Conservation (phyloP, 23 red algal genomes). For the Agarophyton chilense region DNA sequence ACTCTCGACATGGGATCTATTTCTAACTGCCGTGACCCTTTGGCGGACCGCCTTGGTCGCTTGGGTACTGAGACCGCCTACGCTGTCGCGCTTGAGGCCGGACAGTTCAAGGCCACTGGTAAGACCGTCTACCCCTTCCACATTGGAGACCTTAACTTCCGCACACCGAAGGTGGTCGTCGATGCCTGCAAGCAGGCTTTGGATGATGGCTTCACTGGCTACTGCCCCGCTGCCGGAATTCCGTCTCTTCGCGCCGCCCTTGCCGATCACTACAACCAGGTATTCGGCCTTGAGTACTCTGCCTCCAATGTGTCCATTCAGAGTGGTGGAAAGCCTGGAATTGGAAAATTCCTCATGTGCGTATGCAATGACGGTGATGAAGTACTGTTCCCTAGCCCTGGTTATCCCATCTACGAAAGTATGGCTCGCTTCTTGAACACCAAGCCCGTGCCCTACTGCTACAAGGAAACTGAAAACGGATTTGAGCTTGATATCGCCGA, state of each 20-base stretch:
- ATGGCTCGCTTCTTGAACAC: conserved; percentile 84
- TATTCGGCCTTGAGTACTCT: conserved; percentile 58
- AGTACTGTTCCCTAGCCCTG: conserved; percentile 88
- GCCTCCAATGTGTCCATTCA: conserved; percentile 69
- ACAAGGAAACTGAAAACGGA: conserved; percentile 69
- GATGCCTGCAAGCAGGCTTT: conserved; percentile 77
- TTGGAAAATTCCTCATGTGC: conserved; percentile 77
- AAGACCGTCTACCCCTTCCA: conserved; percentile 75
- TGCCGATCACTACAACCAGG: conserved; percentile 78
- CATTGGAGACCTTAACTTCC: conserved; percentile 88
- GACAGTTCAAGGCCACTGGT: conserved; percentile 61
- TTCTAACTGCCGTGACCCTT: conserved; percentile 50
- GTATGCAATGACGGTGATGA: conserved; percentile 89
- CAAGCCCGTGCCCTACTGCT: conserved; percentile 78
- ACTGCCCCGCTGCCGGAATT: conserved; percentile 78
- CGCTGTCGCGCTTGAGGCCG: conserved; percentile 68
- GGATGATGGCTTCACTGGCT: conserved; percentile 76
- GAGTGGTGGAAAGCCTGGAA: conserved; percentile 76
- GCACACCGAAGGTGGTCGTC: conserved; percentile 67
- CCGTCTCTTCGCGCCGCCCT: conserved; percentile 61
- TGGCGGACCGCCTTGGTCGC: conserved; percentile 70
- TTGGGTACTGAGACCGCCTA: conserved; percentile 80
- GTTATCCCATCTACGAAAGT: conserved; percentile 86
- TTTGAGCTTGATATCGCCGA: conserved; percentile 60
- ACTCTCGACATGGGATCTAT: conserved; percentile 65